Percentiles rank a stretch among this genome's conserved stretches.
Conservation (phyloP, 1,139 yeast species). For the Blastobotrys elegans region DNA sequence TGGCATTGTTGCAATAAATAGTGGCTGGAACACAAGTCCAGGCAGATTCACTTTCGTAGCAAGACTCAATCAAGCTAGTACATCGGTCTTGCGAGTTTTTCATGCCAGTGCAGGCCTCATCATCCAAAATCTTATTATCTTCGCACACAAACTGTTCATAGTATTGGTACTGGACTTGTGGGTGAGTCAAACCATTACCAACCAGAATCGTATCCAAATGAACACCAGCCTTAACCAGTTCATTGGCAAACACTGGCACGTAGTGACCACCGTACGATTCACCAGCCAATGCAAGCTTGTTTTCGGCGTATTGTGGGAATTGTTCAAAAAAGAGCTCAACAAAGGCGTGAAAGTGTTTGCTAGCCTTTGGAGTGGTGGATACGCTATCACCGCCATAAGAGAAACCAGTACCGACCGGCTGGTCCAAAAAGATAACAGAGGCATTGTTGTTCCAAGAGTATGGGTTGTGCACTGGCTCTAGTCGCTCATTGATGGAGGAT, state of each 20-base stretch:
- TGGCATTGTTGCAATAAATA: slow-evolving; percentile 65
- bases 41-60: slow-evolving; percentile 53
- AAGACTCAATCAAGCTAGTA: slow-evolving; percentile 45
- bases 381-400: slow-evolving; percentile 41
- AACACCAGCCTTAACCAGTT: slow-evolving; percentile 48
- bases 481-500: slow-evolving; percentile 46
- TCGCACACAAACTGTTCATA: slow-evolving; percentile 87
- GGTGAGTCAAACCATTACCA: slow-evolving; percentile 82
- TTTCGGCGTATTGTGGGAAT: slow-evolving; percentile 56
- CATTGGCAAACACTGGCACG: slow-evolving; percentile 73
- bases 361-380: slow-evolving; percentile 63
- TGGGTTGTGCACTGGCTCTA: slow-evolving; percentile 54
- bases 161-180: slow-evolving; percentile 60
- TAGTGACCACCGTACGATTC: slow-evolving; percentile 89
- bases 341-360: slow-evolving; percentile 73
- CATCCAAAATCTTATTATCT: slow-evolving; percentile 64
- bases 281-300: slow-evolving; percentile 76
- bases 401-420: slow-evolving; percentile 70
- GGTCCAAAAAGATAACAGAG: slow-evolving; percentile 64
- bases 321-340: slow-evolving; percentile 71
- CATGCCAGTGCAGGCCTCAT: slow-evolving; percentile 57
- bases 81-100: slow-evolving; percentile 53
- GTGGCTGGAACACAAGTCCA: slow-evolving; percentile 55
- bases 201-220: slow-evolving; percentile 66
- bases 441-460: slow-evolving; percentile 69